Evolutionary conservation across 176 grass and related monocot genomes (phyloP), one percentile per base, ranked within the genome.

Genomic region (Rhipidocladum racemiflorum): DNA sequence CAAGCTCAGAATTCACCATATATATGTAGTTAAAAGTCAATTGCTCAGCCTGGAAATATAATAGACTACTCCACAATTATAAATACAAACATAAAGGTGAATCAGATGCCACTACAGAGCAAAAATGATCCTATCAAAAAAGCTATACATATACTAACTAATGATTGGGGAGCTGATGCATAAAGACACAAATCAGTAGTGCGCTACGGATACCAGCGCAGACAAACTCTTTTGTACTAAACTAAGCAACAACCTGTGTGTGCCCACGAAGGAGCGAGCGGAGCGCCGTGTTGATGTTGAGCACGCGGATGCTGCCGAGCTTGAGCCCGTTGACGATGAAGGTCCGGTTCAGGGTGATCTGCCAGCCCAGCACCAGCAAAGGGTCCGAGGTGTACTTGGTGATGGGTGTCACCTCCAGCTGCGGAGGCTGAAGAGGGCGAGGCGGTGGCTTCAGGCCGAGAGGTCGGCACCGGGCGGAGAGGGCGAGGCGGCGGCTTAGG

Each of bases 341-440:
- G 17, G 85, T 75, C 23, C 81, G 62, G 82, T 92, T 97, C 68
- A 97, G 88, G 1, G 89, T 90, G 24, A 97, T 94, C 80, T 97
- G 91, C 38, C 91, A 79, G 0, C 94, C 94, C 4, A 92, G 76
- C 48, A 97, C 94, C 25, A 97, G 77, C 20, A 91, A 85, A 0
- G 94, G 91, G 75, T 97, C 94, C 4, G 90, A 97, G 9, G 88
- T 92, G 85, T 97, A 94, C 80, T 94, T 97, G 50, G 94, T 97
- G 75, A 94, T 97, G 39, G 91, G 94, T 27, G 94, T 94, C 28
- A 97, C 94, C 74, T 97, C 94, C n/a, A 97, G 88, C 72, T 97
- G 91, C 0, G 88, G 89, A 0, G 91, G 91, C 66, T 83, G 76
- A 0, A n/a, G n/a, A n/a, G n/a, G n/a, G n/a, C n/a, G n/a, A n/a